phyloP scores from a whole-genome alignment of 768 basidiomycete genomes.

The Leccinum incarnatum region DNA sequence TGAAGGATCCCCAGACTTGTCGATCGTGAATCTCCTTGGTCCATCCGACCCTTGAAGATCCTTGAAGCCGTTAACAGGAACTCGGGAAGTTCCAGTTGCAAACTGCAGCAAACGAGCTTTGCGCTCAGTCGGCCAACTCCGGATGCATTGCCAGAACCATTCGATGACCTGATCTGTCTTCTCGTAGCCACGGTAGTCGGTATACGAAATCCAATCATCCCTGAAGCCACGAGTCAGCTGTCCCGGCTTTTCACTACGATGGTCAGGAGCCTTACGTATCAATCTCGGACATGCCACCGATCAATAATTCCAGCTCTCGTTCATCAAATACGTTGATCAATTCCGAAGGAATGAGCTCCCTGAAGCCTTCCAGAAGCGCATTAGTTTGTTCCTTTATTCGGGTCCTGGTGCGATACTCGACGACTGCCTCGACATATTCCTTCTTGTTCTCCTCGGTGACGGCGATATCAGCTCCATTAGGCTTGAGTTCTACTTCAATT shows the following conservation, averaged over 20 bases:
- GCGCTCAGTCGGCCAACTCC: conserved; percentile 86
- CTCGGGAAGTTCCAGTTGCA: conserved; percentile 80
- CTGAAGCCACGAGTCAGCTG: conserved; percentile 30
- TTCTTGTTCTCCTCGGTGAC: conserved; percentile 78
- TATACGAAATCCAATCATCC: conserved; percentile 93
- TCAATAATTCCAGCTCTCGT: conserved; percentile 82
- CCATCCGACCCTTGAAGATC: conserved; percentile 93
- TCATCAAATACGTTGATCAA: conserved; percentile 90
- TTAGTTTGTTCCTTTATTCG: conserved; percentile 83
- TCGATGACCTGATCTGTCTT: conserved; percentile 86
- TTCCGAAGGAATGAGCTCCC: conserved; percentile 81
- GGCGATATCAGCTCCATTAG: conserved; percentile 54
- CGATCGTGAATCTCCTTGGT: conserved; percentile 89
- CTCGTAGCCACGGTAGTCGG: conserved; percentile 86
- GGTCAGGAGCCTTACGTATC: conserved; percentile 56
- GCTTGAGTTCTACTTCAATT: conserved; percentile 62
- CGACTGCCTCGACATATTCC: conserved; percentile 74
- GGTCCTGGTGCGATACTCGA: conserved; percentile 78
- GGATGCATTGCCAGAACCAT: conserved; percentile 95
- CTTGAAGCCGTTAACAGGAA: conserved; percentile 92
- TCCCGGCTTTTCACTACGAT: neutral
- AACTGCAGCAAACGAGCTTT: conserved; percentile 87
- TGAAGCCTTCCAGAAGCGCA: conserved; percentile 82
- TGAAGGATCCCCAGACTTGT: conserved; percentile 88
- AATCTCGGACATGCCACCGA: conserved; percentile 92